Conservation (phyloP, 495 filamentous ascomycete genomes). For the Penicillium goetzii region DNA sequence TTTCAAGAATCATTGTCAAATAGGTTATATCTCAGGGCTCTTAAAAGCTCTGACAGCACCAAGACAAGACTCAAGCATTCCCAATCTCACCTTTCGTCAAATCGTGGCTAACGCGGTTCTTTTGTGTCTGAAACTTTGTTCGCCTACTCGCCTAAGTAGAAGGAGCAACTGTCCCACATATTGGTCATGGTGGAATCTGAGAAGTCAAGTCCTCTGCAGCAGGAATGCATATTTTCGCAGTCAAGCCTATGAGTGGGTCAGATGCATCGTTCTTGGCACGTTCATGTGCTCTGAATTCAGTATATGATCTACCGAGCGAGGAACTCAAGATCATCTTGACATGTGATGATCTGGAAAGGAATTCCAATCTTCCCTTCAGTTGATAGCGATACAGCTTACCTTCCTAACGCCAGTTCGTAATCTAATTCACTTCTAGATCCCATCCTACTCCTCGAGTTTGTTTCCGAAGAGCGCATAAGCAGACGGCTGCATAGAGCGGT, state of each 20-base stretch:
- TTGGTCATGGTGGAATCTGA: background rate
- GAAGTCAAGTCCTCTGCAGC: background rate
- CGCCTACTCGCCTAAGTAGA: background rate
- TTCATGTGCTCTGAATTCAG: background rate
- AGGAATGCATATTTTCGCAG: background rate
- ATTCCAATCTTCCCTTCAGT: background rate
- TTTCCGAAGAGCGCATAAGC: background rate
- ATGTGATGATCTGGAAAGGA: background rate
- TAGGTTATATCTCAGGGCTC: too few species aligned
- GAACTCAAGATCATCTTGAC: background rate
- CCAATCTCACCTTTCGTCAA: background rate
- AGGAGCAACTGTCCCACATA: background rate
- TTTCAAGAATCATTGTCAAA: background rate
- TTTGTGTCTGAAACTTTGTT: background rate
- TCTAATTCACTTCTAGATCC: background rate
- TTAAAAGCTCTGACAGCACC: too few species aligned
- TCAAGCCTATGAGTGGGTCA: background rate
- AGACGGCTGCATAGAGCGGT: background rate
- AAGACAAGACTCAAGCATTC: too few species aligned
- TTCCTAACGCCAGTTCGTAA: background rate
- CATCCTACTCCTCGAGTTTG: background rate
- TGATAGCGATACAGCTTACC: background rate
- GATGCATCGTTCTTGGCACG: background rate
- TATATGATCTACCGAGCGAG: background rate
- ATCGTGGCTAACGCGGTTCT: background rate